These are phyloP conservation scores for Spathaspora sp. DNA, from an alignment of 1,139 yeast genomes.

Conservation along the genomic window DNA sequence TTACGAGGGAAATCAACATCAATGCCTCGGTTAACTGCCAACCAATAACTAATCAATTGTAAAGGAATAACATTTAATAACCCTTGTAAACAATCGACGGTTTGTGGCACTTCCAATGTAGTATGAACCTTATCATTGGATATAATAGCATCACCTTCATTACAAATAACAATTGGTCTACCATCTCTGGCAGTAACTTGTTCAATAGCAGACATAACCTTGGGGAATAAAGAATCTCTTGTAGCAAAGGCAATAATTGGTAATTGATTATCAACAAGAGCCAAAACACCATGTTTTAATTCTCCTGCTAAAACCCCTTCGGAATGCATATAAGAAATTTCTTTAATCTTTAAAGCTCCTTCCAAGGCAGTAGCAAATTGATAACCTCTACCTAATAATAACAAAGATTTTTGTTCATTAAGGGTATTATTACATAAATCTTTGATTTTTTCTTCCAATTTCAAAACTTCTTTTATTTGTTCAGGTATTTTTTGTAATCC, in stretches of 20 bases:
- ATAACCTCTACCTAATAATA: constrained; percentile 95
- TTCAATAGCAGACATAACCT: constrained; percentile 92
- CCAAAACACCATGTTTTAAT: constrained; percentile 96
- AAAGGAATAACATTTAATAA: constrained; percentile 90
- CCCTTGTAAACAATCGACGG: constrained; percentile 98
- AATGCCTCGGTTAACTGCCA: constrained; percentile 92
- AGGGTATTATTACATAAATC: constrained; percentile 70
- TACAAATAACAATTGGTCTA: constrained; percentile 90
- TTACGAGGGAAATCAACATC: constrained; percentile 99
- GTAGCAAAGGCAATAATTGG: constrained; percentile 97
- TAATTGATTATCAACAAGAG: constrained; percentile 88
- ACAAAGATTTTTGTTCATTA: constrained; percentile 79
- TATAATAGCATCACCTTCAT: constrained; percentile 75
- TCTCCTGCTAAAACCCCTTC: constrained; percentile 99
- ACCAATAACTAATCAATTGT: constrained; percentile 96
- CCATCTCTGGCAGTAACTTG: constrained; percentile 98
- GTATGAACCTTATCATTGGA: constrained; percentile 57
- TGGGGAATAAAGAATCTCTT: constrained; percentile 95
- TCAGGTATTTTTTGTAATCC: constrained; percentile 84
- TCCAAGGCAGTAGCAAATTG: constrained; percentile 97
- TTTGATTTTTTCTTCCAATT: constrained; percentile 73
- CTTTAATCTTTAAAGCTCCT: constrained; percentile 97
- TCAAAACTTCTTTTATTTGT: constrained; percentile 77
- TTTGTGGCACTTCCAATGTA: constrained; percentile 85
- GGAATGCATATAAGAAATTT: constrained; percentile 97